Evolutionary conservation across 202 grass and related monocot genomes (phyloP).

Genomic region (Digitaria exilis): DNA sequence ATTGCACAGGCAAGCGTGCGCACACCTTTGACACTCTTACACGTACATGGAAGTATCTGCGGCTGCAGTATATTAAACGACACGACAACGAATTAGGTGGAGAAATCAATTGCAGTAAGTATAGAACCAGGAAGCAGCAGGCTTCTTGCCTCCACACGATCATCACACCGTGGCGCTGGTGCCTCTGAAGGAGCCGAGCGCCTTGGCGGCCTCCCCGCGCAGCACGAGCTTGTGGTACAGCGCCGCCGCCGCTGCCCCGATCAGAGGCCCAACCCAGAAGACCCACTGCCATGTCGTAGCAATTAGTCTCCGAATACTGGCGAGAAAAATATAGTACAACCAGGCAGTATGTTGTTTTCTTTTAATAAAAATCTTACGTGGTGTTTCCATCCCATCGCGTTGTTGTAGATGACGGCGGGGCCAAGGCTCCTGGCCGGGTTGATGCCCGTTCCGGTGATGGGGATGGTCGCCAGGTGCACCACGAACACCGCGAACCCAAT

Average conservation of each 20-base stretch:
- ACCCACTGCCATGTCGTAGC: conserved; percentile 52
- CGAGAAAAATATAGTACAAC: no score
- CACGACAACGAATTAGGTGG: background rate
- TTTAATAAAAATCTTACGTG: conserved; percentile 44
- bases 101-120: background rate
- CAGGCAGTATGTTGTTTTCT: no score
- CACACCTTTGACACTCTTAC: background rate
- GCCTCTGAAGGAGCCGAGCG: conserved; percentile 58
- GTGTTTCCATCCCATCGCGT: conserved; percentile 44
- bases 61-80: background rate
- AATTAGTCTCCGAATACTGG: background rate
- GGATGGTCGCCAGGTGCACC: conserved; percentile 77
- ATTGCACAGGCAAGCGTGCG: background rate
- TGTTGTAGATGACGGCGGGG: conserved; percentile 67
- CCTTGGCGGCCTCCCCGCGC: conserved; percentile 44
- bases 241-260: conserved; percentile 56
- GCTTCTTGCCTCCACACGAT: no score
- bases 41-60: background rate
- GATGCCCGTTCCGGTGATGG: conserved; percentile 78
- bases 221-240: conserved; percentile 62
- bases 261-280: conserved; percentile 68
- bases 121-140: background rate
- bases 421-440: conserved; percentile 84
- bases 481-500: conserved; percentile 84
- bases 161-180: conserved; percentile 21